Percentiles rank a stretch among this genome's conserved stretches.
Evolutionary conservation across 768 basidiomycete species (phyloP).

Genomic region (Leccinum incarnatum): DNA sequence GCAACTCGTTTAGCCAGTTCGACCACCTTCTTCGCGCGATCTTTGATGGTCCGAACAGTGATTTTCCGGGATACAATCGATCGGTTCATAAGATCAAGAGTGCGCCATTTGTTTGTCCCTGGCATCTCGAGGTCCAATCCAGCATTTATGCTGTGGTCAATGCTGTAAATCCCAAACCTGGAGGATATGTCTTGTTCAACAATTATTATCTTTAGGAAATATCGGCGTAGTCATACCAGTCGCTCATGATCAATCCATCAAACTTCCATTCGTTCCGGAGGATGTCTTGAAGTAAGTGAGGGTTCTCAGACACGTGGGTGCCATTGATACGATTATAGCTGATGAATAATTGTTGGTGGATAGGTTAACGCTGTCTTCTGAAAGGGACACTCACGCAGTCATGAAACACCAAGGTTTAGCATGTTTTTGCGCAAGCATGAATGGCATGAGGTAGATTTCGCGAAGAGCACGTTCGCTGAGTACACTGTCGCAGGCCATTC

Average conservation of each 20-base stretch:
- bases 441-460: constrained; percentile 63
- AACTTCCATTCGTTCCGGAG: constrained; percentile 74
- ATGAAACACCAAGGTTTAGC: constrained; percentile 54
- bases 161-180: constrained; percentile 72
- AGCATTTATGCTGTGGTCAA: constrained; percentile 65
- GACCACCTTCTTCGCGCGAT: constrained; percentile 63
- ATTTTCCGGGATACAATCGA: constrained; percentile 62
- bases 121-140: constrained; percentile 83
- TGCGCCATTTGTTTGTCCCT: constrained; percentile 72
- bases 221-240: constrained; percentile 51
- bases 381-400: constrained; percentile 53
- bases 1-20: constrained; percentile 71
- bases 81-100: constrained; percentile 62
- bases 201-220: neutral
- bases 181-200: neutral
- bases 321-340: constrained; percentile 80
- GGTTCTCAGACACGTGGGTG: constrained; percentile 65
- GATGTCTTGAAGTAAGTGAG: constrained; percentile 54
- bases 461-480: constrained; percentile 50
- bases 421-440: constrained; percentile 53
- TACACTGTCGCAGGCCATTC: constrained; percentile 56
- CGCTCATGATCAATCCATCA: constrained; percentile 75
- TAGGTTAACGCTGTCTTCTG: neutral
- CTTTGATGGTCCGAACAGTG: constrained; percentile 59
- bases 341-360: neutral